Evolutionary conservation across 2,329 filamentous ascomycete genomes (phyloP), one percentile per base, ranked within the genome.

Genomic region (Xylaria sp.): DNA sequence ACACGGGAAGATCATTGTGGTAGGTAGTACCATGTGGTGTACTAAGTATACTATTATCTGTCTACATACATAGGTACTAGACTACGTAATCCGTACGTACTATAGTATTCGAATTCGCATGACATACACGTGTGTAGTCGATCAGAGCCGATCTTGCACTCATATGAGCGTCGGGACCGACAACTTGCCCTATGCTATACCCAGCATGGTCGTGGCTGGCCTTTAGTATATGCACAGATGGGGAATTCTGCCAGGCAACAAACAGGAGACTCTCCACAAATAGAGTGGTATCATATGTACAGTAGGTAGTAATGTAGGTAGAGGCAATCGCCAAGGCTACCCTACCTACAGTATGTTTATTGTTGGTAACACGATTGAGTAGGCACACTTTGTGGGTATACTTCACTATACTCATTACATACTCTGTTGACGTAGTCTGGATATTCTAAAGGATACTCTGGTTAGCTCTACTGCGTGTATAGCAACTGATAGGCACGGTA

Each of bases 101-200:
- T 25, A 55, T 42, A n/a, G 25, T 11, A 22, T 55, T 29, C 49
- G 15, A 27, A 29, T 44, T 45, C 22, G 53, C 45, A 61, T 65
- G 50, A 20, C 25, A 50, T 53, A n/a, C n/a, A n/a, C n/a, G n/a
- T n/a, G n/a, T n/a, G n/a, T n/a, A n/a, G 42, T n/a, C 42, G 42
- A 45, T 45, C 42, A 20, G n/a, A 51, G 63, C 49, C 22, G 63
- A 65, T 65, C 57, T 61, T 53, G 38, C 20, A 56, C 51, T 25
- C 20, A 4, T 36, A 29, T 45, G 29, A 47, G 22, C 2, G 38
- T 58, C 54, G 44, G 50, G 39, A 29, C 56, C 63, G 51, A 61
- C 33, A 50, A 15, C 56, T 7, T 51, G 49, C 42, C 55, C n/a
- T 22, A 45, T 36, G 25, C 13, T 45, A 22, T 22, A 45, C 3